These are phyloP conservation scores for Sisymbrium altissimum DNA, from an alignment of 345 rosid species.

Conservation along the genomic window DNA sequence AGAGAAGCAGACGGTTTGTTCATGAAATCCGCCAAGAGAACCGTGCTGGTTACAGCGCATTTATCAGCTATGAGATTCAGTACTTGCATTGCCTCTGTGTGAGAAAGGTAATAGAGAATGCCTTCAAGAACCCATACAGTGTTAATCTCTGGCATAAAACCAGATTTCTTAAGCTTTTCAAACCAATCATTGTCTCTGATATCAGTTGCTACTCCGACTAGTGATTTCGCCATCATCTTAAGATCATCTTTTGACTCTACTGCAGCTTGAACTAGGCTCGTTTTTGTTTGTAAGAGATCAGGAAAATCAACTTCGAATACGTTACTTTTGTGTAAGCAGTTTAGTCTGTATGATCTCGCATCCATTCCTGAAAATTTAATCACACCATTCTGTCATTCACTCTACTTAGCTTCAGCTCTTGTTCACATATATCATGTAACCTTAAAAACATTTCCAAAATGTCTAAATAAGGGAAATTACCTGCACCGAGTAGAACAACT, in stretches of 20 bases:
- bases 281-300: constrained; percentile 65
- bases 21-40: constrained; percentile 95
- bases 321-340: constrained; percentile 62
- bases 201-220: constrained; percentile 74
- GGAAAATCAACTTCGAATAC: constrained; percentile 88
- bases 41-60: constrained; percentile 54
- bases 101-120: constrained; percentile 78
- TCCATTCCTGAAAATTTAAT: constrained; percentile 68
- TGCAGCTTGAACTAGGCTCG: constrained; percentile 63
- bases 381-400: background rate
- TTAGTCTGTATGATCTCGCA: constrained; percentile 77
- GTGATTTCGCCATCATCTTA: constrained; percentile 60
- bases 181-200: constrained; percentile 70
- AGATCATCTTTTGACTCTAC: constrained; percentile 42
- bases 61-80: constrained; percentile 76
- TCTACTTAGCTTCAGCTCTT: background rate
- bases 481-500: constrained; percentile 94
- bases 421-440: background rate
- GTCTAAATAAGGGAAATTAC: constrained; percentile 27
- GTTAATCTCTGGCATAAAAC: constrained; percentile 58
- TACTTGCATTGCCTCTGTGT: constrained; percentile 81
- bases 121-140: constrained; percentile 97
- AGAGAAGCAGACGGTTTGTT: constrained; percentile 73
- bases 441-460: background rate
- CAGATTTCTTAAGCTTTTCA: constrained; percentile 67